Evolutionary conservation across 495 filamentous ascomycete species (phyloP), one percentile per base, ranked within the genome.

Genomic region (Penicillium desertorum): DNA sequence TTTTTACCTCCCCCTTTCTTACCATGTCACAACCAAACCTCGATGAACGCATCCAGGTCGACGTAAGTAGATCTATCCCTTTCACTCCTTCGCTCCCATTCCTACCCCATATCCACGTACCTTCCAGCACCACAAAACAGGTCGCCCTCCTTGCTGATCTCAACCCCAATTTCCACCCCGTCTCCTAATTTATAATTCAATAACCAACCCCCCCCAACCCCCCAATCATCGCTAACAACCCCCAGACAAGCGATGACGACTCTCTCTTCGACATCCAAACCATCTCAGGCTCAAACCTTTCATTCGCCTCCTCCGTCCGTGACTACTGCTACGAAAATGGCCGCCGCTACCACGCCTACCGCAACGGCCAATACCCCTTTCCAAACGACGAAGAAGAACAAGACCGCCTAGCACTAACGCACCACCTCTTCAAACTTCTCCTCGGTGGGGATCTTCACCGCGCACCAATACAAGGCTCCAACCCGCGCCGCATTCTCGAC

Each of bases 341-440:
- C 56, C 78, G 84, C 41, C 83, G 83, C 32, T 86, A 86, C 56
- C 82, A 86, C 62, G 75, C 81, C 45, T 86, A 83, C 63, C 74
- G 77, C 19, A 73, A 77, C 60, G 65, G 63, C 71, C 81, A 81
- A 51, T 88, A 87, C 52, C 72, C 74, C 27, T 79, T 81, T 39
- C 85, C 85, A 30, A 88, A 87, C 62, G 84, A 88, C 61, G 64
- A 77, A 23, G 62, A 73, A 45, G 85, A 88, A 61, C 77, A 80
- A 58, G 88, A 90, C 58, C 83, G 89, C 30, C 82, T 91, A 50
- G 83, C 86, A 46, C 72, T 91, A 48, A 74, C 82, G 56, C 88
- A 91, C 68, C 80, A 83, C 51, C 77, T 87, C 61, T 81, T 78
- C 63, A 69, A 65, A 23, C 66, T 81, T 22, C 62, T 81, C 10